Evolutionary conservation across 495 filamentous ascomycete species (phyloP), one percentile per base, ranked within the genome.

Genomic region (Oleoguttula mirabilis): DNA sequence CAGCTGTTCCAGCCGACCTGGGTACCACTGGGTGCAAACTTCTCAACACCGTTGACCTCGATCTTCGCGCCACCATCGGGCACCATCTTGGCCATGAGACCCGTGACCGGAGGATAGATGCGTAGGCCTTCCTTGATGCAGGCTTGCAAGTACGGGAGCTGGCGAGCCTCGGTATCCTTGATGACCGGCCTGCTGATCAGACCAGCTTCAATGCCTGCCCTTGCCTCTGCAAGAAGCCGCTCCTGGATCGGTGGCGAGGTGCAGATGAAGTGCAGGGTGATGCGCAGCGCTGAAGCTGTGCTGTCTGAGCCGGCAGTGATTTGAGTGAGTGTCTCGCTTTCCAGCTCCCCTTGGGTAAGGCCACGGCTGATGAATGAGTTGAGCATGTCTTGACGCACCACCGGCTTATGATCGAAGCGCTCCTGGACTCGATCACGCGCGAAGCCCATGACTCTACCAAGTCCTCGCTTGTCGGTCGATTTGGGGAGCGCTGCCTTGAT

Each of bases 261-360:
- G 23, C 43, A 47, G 45, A 61, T 50, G 38, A 55, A 51, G 25
- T 52, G 45, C 20, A 57, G 39, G 10, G 51, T 54, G 37, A 54
- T 47, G 3, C 58, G 53, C 32, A 61, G 39, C 5, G 54, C 45
- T 1, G 56, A 55, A 12, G 54, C 50, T 1, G 56, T 61, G 25
- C 51, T 57, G 43, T 61, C 56, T n/a, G 58, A 54, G 22, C 57
- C 57, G 11, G 54, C 54, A 6, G 54, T 52, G 28, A 70, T 61
- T 44, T 66, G 62, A n/a, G 62, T 54, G 10, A 66, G 41, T 8
- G 57, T 61, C 42, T 70, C 67, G 3, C 54, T 56, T 44, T 62
- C 54, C 4, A 62, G 47, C 41, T 71, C 59, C 17, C 56, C 55
- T 33, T 59, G 57, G 4, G 41, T 54, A 11, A 73, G 47, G 17